Conservation (phyloP, 176 grass and related monocot genomes). For the Saccharum spontaneum region DNA sequence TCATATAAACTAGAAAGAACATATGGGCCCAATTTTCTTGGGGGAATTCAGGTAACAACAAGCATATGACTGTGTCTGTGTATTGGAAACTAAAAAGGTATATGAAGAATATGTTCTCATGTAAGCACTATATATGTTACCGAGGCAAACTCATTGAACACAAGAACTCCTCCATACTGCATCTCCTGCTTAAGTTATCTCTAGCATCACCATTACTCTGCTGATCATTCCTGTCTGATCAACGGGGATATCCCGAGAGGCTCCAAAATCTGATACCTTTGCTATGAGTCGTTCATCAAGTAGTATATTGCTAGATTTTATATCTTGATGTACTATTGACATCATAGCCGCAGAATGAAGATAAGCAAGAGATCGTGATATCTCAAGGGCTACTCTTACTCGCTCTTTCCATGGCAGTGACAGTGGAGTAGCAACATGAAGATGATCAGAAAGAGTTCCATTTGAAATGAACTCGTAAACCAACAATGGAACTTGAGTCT, state of each 20-base stretch:
- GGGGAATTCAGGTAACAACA: background rate
- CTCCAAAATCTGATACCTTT: background rate
- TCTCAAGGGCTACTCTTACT: background rate
- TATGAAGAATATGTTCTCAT: no score
- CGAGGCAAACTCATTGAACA: slow-evolving; percentile 1
- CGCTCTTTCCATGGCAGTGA: background rate
- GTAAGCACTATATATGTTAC: background rate
- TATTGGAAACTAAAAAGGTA: background rate
- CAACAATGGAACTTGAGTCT: background rate
- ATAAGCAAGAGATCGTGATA: background rate
- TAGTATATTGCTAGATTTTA: background rate
- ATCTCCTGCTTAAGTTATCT: background rate
- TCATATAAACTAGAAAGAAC: background rate
- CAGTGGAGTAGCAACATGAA: background rate
- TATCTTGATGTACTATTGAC: background rate
- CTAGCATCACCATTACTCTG: background rate
- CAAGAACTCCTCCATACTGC: slow-evolving; percentile 3
- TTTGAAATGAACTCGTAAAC: slow-evolving; percentile 4
- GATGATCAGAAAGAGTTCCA: background rate
- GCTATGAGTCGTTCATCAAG: background rate
- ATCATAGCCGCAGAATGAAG: background rate
- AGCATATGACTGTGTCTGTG: background rate
- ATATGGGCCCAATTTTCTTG: background rate
- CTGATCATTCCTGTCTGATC: background rate
- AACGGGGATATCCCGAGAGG: background rate